Percentiles rank a stretch among this genome's conserved stretches.
Evolutionary conservation across 2,329 filamentous ascomycete species (phyloP).

Genomic region (Xylaria sp.): DNA sequence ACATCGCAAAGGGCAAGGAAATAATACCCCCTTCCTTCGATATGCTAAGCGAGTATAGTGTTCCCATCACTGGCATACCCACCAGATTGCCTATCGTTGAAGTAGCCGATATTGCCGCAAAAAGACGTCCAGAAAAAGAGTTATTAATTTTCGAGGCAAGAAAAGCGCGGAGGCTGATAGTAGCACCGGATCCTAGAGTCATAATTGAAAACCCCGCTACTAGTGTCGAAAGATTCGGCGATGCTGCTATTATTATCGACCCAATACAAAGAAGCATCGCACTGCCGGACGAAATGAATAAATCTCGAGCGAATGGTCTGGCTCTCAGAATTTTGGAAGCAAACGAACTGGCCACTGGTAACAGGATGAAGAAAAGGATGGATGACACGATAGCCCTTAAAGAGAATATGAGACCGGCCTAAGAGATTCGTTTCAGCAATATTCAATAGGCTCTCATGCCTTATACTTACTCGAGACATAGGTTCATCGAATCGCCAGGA

Average conservation of each 20-base stretch:
- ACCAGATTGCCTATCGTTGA: constrained; percentile 30
- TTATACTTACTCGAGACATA: constrained; percentile 20
- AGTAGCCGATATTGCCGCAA: constrained; percentile 20
- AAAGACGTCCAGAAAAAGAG: constrained; percentile 22
- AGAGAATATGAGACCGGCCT: constrained; percentile 30
- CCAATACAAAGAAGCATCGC: constrained; percentile 17
- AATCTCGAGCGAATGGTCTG: constrained; percentile 8
- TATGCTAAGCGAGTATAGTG: constrained; percentile 26
- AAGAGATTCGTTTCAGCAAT: neutral
- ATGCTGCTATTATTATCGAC: constrained; percentile 17
- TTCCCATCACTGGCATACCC: constrained; percentile 31
- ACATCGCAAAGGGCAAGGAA: constrained; percentile 17
- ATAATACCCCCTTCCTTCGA: constrained; percentile 7
- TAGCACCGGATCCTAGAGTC: constrained; percentile 27
- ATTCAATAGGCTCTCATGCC: neutral
- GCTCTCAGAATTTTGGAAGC: neutral
- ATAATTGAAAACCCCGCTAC: constrained; percentile 22
- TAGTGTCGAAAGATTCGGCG: constrained; percentile 10
- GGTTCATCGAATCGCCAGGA: constrained; percentile 32
- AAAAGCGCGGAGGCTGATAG: constrained; percentile 30
- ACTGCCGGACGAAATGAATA: constrained; percentile 20
- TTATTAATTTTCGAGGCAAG: constrained; percentile 25
- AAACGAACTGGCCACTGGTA: constrained; percentile 25
- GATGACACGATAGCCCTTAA: constrained; percentile 27
- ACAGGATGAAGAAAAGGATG: constrained; percentile 23